Evolutionary conservation across 306 rosid species (phyloP).

Genomic region (Arachis hypogaea): DNA sequence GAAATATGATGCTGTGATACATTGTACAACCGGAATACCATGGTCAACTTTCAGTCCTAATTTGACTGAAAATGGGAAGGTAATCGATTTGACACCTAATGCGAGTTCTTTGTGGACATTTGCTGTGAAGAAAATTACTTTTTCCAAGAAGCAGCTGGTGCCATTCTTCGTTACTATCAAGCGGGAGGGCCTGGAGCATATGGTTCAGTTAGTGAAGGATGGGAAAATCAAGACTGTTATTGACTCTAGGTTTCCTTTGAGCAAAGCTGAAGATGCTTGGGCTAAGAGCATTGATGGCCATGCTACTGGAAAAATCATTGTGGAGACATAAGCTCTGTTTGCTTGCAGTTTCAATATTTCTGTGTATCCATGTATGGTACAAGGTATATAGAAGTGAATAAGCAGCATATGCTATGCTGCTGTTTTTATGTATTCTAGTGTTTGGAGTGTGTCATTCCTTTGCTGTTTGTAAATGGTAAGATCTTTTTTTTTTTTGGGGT

Average conservation of each 20-base stretch:
- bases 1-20: slow-evolving; percentile 63
- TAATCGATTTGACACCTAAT: slow-evolving; percentile 59
- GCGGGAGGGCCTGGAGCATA: slow-evolving; percentile 54
- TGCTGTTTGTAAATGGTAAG: slow-evolving; percentile 29
- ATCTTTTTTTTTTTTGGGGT: background rate
- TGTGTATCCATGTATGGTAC: background rate
- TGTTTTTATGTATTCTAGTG: background rate
- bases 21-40: slow-evolving; percentile 57
- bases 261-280: slow-evolving; percentile 83
- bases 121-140: slow-evolving; percentile 56
- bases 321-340: slow-evolving; percentile 51
- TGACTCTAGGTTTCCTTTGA: slow-evolving; percentile 59
- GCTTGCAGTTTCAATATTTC: slow-evolving; percentile 29
- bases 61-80: slow-evolving; percentile 55
- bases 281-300: slow-evolving; percentile 67
- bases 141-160: slow-evolving; percentile 63
- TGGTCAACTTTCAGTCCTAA: slow-evolving; percentile 68
- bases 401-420: background rate
- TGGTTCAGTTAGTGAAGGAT: slow-evolving; percentile 56
- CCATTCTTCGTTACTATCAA: slow-evolving; percentile 41
- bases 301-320: slow-evolving; percentile 71
- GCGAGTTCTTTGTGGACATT: slow-evolving; percentile 29
- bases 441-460: background rate
- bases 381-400: slow-evolving; percentile 23
- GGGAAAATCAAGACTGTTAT: slow-evolving; percentile 62